Percentiles rank a stretch among this genome's conserved stretches.
Evolutionary conservation across 352 stramenopile genomes (phyloP).

Genomic region (Globisporangium solare): DNA sequence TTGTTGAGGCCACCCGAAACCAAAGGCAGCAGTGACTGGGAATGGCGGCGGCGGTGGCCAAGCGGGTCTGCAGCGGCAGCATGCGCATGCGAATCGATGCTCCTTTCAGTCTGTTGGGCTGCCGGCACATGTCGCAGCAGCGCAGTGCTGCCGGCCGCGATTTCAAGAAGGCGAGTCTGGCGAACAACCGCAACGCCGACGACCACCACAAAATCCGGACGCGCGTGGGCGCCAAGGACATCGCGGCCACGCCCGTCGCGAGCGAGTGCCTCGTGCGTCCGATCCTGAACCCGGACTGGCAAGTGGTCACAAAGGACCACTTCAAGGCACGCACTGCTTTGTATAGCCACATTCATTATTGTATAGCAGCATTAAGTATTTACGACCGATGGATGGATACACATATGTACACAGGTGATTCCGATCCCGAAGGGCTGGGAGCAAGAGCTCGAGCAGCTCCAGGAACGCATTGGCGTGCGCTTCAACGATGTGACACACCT

Average conservation of each 20-base stretch:
- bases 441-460: slow-evolving; percentile 35
- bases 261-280: slow-evolving; percentile 20
- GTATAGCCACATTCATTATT: no score
- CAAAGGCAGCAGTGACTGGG: not conserved
- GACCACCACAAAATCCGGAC: slow-evolving; percentile 10
- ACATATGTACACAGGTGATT: slow-evolving; percentile 34
- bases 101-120: no score
- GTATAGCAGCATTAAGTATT: no score
- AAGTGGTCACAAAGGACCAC: slow-evolving; percentile 45
- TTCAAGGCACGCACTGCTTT: slow-evolving; percentile 33
- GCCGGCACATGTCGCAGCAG: no score
- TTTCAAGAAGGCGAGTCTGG: slow-evolving; percentile 6
- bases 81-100: no score
- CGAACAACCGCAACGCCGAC: slow-evolving; percentile 5
- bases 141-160: not conserved
- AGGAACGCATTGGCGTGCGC: slow-evolving; percentile 49
- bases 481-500: slow-evolving; percentile 59
- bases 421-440: slow-evolving; percentile 43
- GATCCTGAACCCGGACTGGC: slow-evolving; percentile 33
- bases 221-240: slow-evolving; percentile 6
- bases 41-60: slow-evolving; percentile 1
- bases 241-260: slow-evolving; percentile 22
- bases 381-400: not conserved
- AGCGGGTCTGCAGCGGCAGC: not conserved
- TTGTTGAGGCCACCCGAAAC: not conserved